phyloP scores from a whole-genome alignment of 176 grass and related monocot species.

The Bonia amplexicaulis region DNA sequence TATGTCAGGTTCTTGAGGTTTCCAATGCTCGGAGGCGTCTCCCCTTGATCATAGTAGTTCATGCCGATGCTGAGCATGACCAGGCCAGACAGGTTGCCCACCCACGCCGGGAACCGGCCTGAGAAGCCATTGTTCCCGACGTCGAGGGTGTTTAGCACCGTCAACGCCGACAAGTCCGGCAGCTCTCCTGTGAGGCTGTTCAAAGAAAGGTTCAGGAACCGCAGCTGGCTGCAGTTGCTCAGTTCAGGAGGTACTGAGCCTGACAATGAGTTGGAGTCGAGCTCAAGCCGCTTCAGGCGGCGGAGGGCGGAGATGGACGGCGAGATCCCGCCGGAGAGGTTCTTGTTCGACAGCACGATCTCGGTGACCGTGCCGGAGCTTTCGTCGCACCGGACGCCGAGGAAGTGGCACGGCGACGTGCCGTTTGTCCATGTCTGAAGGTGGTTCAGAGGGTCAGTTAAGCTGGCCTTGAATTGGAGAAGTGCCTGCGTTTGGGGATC shows the following conservation, averaged over 20 bases:
- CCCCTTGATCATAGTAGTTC: conserved; percentile 47
- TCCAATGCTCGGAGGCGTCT: conserved; percentile 51
- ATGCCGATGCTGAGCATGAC: conserved; percentile 45
- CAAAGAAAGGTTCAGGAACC: conserved; percentile 51
- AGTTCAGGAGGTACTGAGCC: conserved; percentile 54
- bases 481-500: conserved; percentile 46
- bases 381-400: conserved; percentile 49
- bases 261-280: conserved; percentile 52
- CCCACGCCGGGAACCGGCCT: conserved; percentile 51
- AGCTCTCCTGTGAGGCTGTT: conserved; percentile 52
- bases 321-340: conserved; percentile 67
- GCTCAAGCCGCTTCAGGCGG: conserved; percentile 34
- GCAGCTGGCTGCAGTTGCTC: conserved; percentile 39
- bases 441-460: conserved; percentile 59
- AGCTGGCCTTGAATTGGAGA: conserved; percentile 57
- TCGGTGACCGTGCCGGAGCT: conserved; percentile 27
- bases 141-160: conserved; percentile 45
- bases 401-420: conserved; percentile 49
- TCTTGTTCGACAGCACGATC: conserved; percentile 51
- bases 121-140: conserved; percentile 44
- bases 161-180: conserved; percentile 52
- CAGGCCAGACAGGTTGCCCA: conserved; percentile 32
- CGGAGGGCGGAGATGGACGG: conserved; percentile 34
- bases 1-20: conserved; percentile 79
- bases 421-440: conserved; percentile 58